These are phyloP conservation scores for Fusarium setosum DNA, from an alignment of 2,329 filamentous ascomycete genomes.

Conservation along the genomic window DNA sequence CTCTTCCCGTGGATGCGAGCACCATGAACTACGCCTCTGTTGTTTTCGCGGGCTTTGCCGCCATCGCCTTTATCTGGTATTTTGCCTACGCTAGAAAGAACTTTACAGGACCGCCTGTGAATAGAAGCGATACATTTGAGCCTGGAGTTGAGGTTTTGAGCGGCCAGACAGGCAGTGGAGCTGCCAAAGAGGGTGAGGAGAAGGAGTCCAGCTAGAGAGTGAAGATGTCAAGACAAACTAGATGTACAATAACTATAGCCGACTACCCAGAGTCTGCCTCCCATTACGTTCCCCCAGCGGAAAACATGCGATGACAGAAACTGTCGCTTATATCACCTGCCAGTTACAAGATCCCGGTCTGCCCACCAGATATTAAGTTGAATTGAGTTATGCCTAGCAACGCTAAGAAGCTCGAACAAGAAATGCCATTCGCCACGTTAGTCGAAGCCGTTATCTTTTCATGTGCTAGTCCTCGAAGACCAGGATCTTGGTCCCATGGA, in stretches of 20 bases:
- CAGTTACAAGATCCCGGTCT: too few species aligned
- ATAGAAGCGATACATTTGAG: slow-evolving; percentile 12
- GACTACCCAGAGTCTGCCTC: too few species aligned
- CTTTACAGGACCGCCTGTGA: slow-evolving; percentile 66
- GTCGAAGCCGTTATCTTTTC: too few species aligned
- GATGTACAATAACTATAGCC: not conserved
- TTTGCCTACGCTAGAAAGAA: slow-evolving; percentile 70
- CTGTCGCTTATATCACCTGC: too few species aligned
- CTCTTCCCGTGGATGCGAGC: slow-evolving; percentile 64
- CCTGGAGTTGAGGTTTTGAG: slow-evolving; percentile 35
- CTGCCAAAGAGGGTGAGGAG: slow-evolving; percentile 21
- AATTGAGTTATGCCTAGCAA: too few species aligned
- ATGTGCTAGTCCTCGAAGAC: too few species aligned
- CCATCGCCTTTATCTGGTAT: slow-evolving; percentile 72
- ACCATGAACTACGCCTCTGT: slow-evolving; percentile 76
- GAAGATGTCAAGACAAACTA: not conserved
- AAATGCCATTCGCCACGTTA: too few species aligned
- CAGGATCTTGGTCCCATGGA: too few species aligned
- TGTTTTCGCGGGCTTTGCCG: slow-evolving; percentile 72
- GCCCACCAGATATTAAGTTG: too few species aligned
- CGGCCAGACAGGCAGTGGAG: slow-evolving; percentile 19
- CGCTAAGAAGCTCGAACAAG: too few species aligned
- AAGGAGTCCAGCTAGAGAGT: slow-evolving; percentile 27
- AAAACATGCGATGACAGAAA: too few species aligned
- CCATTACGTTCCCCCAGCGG: too few species aligned